A percentile compares a stretch with the other conserved stretches of the same genome.
phyloP scores from a whole-genome alignment of 2,329 filamentous ascomycete genomes.

The Penicillium italicum region DNA sequence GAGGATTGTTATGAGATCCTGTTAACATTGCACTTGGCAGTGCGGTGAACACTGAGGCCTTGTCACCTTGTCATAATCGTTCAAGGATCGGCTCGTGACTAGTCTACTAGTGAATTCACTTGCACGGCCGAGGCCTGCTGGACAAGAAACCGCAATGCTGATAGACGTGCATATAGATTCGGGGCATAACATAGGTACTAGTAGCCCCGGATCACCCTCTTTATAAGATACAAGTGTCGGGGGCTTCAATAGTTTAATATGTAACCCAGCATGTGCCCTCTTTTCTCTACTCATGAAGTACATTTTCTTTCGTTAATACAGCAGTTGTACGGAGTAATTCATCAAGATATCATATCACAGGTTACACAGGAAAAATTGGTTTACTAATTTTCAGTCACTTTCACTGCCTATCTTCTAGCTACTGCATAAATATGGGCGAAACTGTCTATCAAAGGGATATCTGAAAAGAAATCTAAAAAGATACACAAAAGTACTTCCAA shows the following conservation, averaged over 20 bases:
- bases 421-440: too few species aligned
- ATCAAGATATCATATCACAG: too few species aligned
- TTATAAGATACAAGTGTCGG: constrained; percentile 11
- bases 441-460: too few species aligned
- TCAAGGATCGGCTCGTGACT: neutral
- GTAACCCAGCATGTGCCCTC: constrained; percentile 1
- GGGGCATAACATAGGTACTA: neutral
- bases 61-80: neutral
- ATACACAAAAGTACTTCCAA: too few species aligned
- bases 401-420: too few species aligned
- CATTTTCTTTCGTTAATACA: neutral
- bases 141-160: neutral
- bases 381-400: too few species aligned
- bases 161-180: neutral
- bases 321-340: too few species aligned
- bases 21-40: neutral
- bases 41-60: neutral
- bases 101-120: constrained; percentile 7
- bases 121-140: constrained; percentile 13
- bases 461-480: too few species aligned
- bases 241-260: constrained; percentile 3
- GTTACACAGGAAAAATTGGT: too few species aligned
- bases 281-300: neutral
- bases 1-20: constrained; percentile 1
- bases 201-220: constrained; percentile 18